These are phyloP conservation scores for Acacia acuminata DNA, from an alignment of 306 rosid species.

Conservation along the genomic window DNA sequence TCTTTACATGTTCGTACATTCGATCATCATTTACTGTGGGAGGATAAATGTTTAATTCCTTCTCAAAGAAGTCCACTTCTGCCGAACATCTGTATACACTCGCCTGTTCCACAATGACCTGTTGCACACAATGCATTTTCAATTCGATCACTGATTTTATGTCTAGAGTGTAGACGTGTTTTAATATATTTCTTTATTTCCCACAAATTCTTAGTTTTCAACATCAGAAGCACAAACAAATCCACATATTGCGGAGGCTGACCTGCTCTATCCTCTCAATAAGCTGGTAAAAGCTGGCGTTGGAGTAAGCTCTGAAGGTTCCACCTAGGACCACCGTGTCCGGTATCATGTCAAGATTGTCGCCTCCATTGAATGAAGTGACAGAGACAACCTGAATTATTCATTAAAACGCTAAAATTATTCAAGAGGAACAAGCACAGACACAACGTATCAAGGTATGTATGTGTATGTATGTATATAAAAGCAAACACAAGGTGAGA, in stretches of 20 bases:
- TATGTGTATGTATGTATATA: background rate
- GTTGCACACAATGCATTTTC: background rate
- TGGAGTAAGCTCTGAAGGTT: constrained; percentile 93
- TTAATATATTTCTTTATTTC: background rate
- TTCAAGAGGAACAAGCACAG: background rate
- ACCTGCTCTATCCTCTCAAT: constrained; percentile 87
- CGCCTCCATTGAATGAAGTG: constrained; percentile 80
- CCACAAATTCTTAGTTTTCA: background rate
- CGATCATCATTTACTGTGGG: constrained; percentile 84
- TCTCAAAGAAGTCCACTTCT: constrained; percentile 78
- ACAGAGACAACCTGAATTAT: constrained; percentile 78
- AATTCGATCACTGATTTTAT: too few relatives aligned
- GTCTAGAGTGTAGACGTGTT: background rate
- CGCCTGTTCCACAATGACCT: constrained; percentile 92
- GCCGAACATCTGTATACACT: constrained; percentile 80
- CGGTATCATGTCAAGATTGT: constrained; percentile 67
- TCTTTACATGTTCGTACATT: constrained; percentile 88
- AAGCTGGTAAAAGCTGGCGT: constrained; percentile 76
- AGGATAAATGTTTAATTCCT: constrained; percentile 76
- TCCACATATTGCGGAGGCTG: background rate
- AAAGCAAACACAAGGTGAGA: background rate
- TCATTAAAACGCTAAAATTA: background rate
- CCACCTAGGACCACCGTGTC: constrained; percentile 79
- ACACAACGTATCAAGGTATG: background rate
- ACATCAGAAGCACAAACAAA: background rate